These are phyloP conservation scores for Amanita phalloides DNA, from an alignment of 768 basidiomycete species.

Conservation along the genomic window DNA sequence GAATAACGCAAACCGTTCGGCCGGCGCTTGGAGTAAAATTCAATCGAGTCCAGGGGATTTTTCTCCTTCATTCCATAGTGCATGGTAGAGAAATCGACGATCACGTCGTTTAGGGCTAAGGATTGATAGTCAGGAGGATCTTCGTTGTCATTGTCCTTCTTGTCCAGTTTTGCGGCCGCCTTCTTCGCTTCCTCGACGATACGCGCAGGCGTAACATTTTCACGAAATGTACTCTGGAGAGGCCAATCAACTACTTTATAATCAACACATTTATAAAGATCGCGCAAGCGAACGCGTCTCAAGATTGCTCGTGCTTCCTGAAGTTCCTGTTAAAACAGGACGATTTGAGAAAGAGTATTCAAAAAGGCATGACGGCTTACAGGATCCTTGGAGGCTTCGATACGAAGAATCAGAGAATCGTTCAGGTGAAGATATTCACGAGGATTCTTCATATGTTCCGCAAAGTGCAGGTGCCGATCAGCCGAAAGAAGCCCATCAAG, in stretches of 20 bases:
- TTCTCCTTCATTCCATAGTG: constrained; percentile 68
- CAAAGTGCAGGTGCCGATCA: constrained; percentile 53
- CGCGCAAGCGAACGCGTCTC: constrained; percentile 46
- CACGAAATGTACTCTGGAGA: constrained; percentile 20
- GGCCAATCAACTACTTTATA: constrained; percentile 41
- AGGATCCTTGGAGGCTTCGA: constrained; percentile 42
- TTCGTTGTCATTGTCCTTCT: constrained; percentile 9
- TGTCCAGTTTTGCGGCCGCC: constrained; percentile 11
- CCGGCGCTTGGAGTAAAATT: constrained; percentile 63
- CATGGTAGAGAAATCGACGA: constrained; percentile 53
- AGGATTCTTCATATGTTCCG: constrained; percentile 43
- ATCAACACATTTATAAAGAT: constrained; percentile 65
- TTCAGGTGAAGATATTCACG: constrained; percentile 54
- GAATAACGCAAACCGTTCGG: constrained; percentile 35
- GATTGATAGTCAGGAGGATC: constrained; percentile 11
- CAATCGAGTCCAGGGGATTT: constrained; percentile 60
- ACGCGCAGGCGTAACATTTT: constrained; percentile 26
- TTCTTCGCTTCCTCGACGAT: constrained; percentile 34
- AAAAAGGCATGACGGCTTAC: constrained; percentile 21
- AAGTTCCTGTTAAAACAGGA: constrained; percentile 37
- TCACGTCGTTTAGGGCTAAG: constrained; percentile 39
- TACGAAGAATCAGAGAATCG: constrained; percentile 51
- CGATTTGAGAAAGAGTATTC: neutral
- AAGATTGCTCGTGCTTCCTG: constrained; percentile 48
- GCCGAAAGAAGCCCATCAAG: constrained; percentile 63